Percentiles rank a stretch among this genome's conserved stretches.
phyloP scores from a whole-genome alignment of 1,139 yeast genomes.

The Lizanozyma gosingica region DNA sequence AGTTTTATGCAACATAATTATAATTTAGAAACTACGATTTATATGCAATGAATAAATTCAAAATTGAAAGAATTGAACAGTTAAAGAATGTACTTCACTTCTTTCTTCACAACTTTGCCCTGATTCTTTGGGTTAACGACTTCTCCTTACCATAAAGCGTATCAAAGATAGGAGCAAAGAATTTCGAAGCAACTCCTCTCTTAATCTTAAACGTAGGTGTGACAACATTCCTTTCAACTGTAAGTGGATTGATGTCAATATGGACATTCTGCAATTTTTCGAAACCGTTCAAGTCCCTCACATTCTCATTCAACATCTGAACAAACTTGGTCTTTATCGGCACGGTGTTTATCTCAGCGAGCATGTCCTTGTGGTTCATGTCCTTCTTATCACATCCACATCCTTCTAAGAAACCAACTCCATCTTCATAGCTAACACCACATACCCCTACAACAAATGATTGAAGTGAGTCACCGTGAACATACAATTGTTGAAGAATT shows the following conservation, averaged over 20 bases:
- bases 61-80: too few relatives aligned
- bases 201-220: slow-evolving; percentile 75
- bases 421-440: slow-evolving; percentile 15
- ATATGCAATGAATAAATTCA: too few relatives aligned
- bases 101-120: neutral
- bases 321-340: neutral
- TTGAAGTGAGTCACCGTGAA: slow-evolving; percentile 30
- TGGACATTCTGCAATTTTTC: slow-evolving; percentile 58
- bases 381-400: neutral
- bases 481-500: slow-evolving; percentile 24
- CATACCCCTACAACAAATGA: slow-evolving; percentile 30
- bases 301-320: neutral
- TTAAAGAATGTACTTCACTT: too few relatives aligned
- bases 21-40: too few relatives aligned
- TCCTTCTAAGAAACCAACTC: neutral
- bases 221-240: slow-evolving; percentile 49
- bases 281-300: slow-evolving; percentile 25
- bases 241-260: slow-evolving; percentile 59
- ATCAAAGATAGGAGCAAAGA: slow-evolving; percentile 39
- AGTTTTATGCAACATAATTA: too few relatives aligned
- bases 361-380: neutral
- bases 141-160: slow-evolving; percentile 51
- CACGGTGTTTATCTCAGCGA: neutral
- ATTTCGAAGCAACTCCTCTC: slow-evolving; percentile 48
- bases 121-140: neutral